phyloP scores from a whole-genome alignment of 2,329 filamentous ascomycete genomes.

The Xenoacremonium recifei region DNA sequence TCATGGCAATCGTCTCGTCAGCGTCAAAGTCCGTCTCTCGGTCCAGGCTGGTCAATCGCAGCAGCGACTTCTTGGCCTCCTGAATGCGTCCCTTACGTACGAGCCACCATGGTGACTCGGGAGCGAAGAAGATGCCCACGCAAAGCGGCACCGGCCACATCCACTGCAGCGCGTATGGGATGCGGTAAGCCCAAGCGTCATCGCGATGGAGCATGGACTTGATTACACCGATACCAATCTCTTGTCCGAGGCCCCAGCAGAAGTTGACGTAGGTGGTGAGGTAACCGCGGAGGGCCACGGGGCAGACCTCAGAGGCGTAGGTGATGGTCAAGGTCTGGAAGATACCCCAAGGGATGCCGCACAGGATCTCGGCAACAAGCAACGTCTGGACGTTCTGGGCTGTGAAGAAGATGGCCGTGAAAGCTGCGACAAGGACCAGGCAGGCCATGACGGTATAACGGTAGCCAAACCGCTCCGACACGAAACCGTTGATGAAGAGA shows the following conservation, averaged over 20 bases:
- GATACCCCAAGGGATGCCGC: conserved; percentile 62
- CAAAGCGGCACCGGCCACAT: conserved; percentile 71
- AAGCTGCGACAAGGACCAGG: conserved; percentile 52
- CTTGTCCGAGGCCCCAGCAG: conserved; percentile 75
- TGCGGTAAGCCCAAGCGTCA: conserved; percentile 68
- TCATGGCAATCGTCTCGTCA: conserved; percentile 86
- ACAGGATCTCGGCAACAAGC: conserved; percentile 61
- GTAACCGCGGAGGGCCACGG: conserved; percentile 68
- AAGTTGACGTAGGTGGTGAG: conserved; percentile 75
- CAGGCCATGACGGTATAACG: conserved; percentile 62
- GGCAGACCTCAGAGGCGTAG: conserved; percentile 72
- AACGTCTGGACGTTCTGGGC: conserved; percentile 58
- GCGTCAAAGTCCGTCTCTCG: conserved; percentile 72
- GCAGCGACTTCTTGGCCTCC: conserved; percentile 64
- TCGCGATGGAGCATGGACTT: conserved; percentile 62
- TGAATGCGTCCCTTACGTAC: conserved; percentile 63
- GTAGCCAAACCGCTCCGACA: conserved; percentile 68
- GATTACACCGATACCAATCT: conserved; percentile 72
- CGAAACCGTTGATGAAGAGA: conserved; percentile 62
- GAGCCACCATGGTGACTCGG: conserved; percentile 75
- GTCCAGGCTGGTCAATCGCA: conserved; percentile 62
- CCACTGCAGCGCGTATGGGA: conserved; percentile 74
- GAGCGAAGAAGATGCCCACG: conserved; percentile 65
- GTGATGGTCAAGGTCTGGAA: conserved; percentile 60
- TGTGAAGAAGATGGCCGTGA: conserved; percentile 65